These are phyloP conservation scores for Pythium grandisporangium DNA, from an alignment of 352 stramenopile species.

Conservation along the genomic window DNA sequence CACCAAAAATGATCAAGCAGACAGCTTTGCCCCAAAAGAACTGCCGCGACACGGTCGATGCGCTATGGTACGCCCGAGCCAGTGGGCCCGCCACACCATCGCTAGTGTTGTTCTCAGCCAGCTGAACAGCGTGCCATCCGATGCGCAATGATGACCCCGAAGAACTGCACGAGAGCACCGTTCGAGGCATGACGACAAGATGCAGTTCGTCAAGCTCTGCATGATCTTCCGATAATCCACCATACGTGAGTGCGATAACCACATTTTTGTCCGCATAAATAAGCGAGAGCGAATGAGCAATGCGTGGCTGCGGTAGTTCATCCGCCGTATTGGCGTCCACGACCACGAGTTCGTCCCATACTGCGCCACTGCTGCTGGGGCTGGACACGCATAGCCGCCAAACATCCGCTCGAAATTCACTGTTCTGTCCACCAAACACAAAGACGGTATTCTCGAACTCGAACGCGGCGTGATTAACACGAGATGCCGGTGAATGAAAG, in stretches of 20 bases:
- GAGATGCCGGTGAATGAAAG: constrained; percentile 50
- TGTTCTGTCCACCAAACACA: constrained; percentile 46
- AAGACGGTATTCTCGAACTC: constrained; percentile 19
- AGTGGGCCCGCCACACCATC: constrained; percentile 10
- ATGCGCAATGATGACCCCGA: constrained; percentile 21
- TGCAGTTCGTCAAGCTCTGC: constrained; percentile 27
- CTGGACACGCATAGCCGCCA: constrained; percentile 45
- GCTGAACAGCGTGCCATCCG: constrained; percentile 30
- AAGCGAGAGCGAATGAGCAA: constrained; percentile 50
- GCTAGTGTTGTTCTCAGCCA: no score
- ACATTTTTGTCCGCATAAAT: constrained; percentile 36
- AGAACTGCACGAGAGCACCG: constrained; percentile 10
- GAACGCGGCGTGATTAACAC: constrained; percentile 45
- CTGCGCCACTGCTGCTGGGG: constrained; percentile 17
- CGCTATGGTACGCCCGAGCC: constrained; percentile 36
- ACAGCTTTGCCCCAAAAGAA: constrained; percentile 16
- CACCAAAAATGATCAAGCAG: constrained; percentile 51
- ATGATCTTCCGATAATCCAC: constrained; percentile 37
- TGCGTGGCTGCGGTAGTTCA: constrained; percentile 23
- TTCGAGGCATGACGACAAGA: constrained; percentile 31
- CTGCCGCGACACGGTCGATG: constrained; percentile 25
- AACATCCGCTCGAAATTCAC: constrained; percentile 45
- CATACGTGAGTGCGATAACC: constrained; percentile 33
- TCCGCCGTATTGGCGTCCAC: constrained; percentile 18
- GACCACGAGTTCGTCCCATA: constrained; percentile 48